Evolutionary conservation across 2,329 filamentous ascomycete species (phyloP), one percentile per base, ranked within the genome.

Genomic region (Fusarium citri): DNA sequence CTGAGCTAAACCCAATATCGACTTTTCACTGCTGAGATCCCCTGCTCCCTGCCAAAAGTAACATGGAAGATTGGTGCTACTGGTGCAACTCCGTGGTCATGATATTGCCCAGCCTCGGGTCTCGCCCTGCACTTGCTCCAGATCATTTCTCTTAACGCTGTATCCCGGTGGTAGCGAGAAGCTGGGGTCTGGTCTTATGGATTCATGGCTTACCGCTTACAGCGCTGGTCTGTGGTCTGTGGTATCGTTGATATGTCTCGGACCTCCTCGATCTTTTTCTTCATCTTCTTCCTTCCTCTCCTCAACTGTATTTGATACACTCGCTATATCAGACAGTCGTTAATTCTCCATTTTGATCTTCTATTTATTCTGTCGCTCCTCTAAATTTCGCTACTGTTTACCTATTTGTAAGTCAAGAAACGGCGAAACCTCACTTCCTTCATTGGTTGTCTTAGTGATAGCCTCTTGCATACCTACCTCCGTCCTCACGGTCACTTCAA

Each of bases 61-160:
- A 55, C 45, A 34, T 51, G 40, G 48, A 51, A 43, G 45, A 61
- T 59, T 70, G 66, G 60, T 69, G 59, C 59, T 40, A 56, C 68
- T 67, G 56, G 55, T 69, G 53, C 61, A 63, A 63, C 66, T 55
- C 55, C 49, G 58, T 70, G 56, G 68, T 67, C 64, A 50, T 74
- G 72, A 74, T 74, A 75, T 72, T 61, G 64, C 67, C 68, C 69
- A 74, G 69, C 59, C 69, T 65, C 71, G 71, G 72, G 71, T 74
- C 72, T 75, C 61, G 71, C 68, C 63, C 64, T 60, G 48, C 63
- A 30, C 40, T 61, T 42, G 48, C 49, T 68, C 41, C 31, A 59
- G 66, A 65, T 73, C 72, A 73, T 74, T 74, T 74, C 72, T 73
- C 54, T 64, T 56, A 57, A 60, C 26, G 59, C 55, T 66, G 46